Base-by-base conservation (phyloP, 345 rosid species). In the Sonneratia caseolaris region DNA sequence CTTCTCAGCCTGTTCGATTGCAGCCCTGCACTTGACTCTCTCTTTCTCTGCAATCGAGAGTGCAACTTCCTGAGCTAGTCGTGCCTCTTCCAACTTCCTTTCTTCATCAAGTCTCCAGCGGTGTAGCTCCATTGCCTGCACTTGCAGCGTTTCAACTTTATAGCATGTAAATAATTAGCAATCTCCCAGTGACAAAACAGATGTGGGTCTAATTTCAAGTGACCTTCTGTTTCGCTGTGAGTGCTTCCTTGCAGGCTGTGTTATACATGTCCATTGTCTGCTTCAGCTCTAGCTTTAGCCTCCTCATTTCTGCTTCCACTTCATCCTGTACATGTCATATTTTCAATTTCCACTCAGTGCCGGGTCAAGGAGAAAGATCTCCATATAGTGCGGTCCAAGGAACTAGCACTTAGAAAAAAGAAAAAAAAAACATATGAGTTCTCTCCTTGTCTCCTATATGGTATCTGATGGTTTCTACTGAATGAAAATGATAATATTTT, bases 21-120 rank as follows among this genome's bases (percentile, higher is more conserved):
- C 86, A 70, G 75, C 81, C 64, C 73, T 85, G n/a, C 80, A 68
- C 81, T 83, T 86, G 71, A 81, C 75, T 73, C 68, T 79, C 76
- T 87, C 90, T 72, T 76, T 77, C 77, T 81, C 85, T 62, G 85
- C 77, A 76, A 85, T 66, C 36, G 85, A 79, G 71, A 72, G 69
- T 68, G 81, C 86, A 73, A 79, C 80, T 61, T 81, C 86, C 70
- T 77, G 80, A 32, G 83, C 78, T 59, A 71, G 69, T 78, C 51
- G 77, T 24, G 74, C 73, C 80, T 83, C 89, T 74, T 83, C 88
- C 68, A 74, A 55, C 43, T 75, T 83, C 22, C 62, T 71, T 22
- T 73, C 75, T 74, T 81, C 91, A 27, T 62, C 69, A 5, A 59
- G 59, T 68, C 77, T 84, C 55, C 79, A 72, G 16, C 70, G 79